Evolutionary conservation across 2,329 filamentous ascomycete genomes (phyloP).

Genomic region (Helotiales sp.): DNA sequence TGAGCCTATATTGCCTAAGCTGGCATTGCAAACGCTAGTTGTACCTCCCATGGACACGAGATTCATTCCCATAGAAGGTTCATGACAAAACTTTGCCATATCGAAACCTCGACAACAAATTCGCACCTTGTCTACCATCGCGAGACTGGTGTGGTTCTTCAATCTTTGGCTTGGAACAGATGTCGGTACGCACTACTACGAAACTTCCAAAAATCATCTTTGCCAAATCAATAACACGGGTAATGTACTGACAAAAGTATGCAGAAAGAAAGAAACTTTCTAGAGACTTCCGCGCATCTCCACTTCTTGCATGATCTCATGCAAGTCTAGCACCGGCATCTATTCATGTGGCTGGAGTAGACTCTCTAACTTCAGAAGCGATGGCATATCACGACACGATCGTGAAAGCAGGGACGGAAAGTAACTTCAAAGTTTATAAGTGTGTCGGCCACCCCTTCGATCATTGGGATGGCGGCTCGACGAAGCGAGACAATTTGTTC

Average conservation of each 20-base stretch:
- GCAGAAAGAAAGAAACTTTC: conserved; percentile 36
- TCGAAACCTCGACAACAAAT: conserved; percentile 30
- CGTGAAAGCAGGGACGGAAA: conserved; percentile 41
- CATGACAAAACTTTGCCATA: not conserved
- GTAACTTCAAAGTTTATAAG: conserved; percentile 45
- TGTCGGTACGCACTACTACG: conserved; percentile 22
- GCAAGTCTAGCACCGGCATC: conserved; percentile 44
- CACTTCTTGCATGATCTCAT: conserved; percentile 44
- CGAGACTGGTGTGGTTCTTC: conserved; percentile 46
- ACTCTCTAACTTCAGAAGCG: conserved; percentile 45
- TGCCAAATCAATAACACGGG: not conserved
- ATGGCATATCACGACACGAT: conserved; percentile 44
- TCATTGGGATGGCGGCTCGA: conserved; percentile 45
- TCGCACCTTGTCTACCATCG: conserved; percentile 45
- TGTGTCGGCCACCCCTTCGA: conserved; percentile 46
- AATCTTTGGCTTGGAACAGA: conserved; percentile 46
- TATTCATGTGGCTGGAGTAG: conserved; percentile 44
- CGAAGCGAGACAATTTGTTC: conserved; percentile 42
- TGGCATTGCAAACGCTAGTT: not conserved
- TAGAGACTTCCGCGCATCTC: conserved; percentile 43
- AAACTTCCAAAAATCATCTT: not conserved
- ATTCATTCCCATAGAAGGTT: not conserved
- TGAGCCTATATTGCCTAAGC: not conserved
- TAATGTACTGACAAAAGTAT: not conserved
- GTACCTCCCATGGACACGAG: not conserved